A percentile compares a stretch with the other conserved stretches of the same genome.
These are phyloP conservation scores for Taxawa tesnikishii DNA, from an alignment of 2,329 filamentous ascomycete genomes.

Conservation along the genomic window DNA sequence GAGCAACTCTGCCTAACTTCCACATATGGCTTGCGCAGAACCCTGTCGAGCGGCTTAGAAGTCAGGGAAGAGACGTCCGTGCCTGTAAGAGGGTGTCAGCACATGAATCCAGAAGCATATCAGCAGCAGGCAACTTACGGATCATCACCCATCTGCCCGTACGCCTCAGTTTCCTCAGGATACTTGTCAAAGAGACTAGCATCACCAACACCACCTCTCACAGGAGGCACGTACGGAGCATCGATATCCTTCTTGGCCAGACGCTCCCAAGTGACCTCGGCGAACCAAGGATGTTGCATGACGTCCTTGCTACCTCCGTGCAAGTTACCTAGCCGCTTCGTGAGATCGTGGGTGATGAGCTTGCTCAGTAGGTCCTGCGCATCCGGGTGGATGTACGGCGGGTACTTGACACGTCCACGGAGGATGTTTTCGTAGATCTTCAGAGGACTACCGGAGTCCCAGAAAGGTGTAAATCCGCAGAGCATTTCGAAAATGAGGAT, in stretches of 20 bases:
- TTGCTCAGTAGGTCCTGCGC: conserved; percentile 86
- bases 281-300: conserved; percentile 92
- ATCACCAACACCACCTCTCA: conserved; percentile 86
- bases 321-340: conserved; percentile 87
- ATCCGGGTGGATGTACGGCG: conserved; percentile 86
- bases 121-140: conserved; percentile 51
- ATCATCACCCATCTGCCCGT: conserved; percentile 67
- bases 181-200: conserved; percentile 97
- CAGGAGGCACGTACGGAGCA: conserved; percentile 91
- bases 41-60: too few relatives aligned
- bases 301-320: conserved; percentile 85
- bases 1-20: too few relatives aligned
- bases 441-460: conserved; percentile 95
- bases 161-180: conserved; percentile 89
- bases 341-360: conserved; percentile 87
- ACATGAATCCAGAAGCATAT: conserved; percentile 1
- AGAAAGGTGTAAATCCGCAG: conserved; percentile 97
- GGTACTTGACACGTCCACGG: conserved; percentile 91
- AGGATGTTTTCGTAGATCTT: conserved; percentile 99
- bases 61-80: conserved; percentile 63
- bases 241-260: conserved; percentile 94
- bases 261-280: conserved; percentile 95
- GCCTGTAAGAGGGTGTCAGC: conserved; percentile 34
- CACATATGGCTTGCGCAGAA: too few relatives aligned
- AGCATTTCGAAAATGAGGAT: conserved; percentile 99